Conservation (phyloP, 208 protist species). For the Acanthamoeba healyi region DNA sequence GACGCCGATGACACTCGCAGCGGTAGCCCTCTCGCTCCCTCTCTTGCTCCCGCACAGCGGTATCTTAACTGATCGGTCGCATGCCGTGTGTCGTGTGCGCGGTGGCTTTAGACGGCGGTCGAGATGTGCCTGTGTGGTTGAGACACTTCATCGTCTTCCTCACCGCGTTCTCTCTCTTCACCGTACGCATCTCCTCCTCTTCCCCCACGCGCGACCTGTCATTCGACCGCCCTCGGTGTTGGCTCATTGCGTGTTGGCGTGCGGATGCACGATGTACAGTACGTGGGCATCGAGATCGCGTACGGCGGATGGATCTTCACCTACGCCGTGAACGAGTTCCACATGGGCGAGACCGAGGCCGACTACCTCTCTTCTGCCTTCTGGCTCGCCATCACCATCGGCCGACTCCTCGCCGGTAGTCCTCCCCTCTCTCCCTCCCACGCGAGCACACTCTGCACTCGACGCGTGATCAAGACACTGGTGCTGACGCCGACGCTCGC, state of each 20-base stretch:
- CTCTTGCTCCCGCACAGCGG: too few species aligned
- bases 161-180: constrained; percentile 35
- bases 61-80: too few species aligned
- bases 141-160: background rate
- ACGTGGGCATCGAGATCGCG: constrained; percentile 36
- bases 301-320: constrained; percentile 43
- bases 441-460: background rate
- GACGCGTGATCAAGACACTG: too few species aligned
- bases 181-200: background rate
- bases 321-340: constrained; percentile 3
- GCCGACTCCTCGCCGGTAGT: background rate
- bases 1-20: background rate
- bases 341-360: background rate
- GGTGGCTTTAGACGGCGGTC: background rate
- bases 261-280: background rate
- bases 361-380: constrained; percentile 30
- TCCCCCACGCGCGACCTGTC: background rate
- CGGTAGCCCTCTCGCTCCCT: background rate
- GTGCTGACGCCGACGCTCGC: background rate
- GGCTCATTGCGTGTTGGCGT: too few species aligned
- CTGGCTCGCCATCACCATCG: constrained; percentile 30
- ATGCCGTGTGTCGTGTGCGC: too few species aligned
- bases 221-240: too few species aligned
- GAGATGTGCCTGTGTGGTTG: background rate
- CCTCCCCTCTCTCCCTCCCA: background rate